phyloP scores from a whole-genome alignment of 1,284 basidiomycete species.

The Ceraceosorus guamensis region DNA sequence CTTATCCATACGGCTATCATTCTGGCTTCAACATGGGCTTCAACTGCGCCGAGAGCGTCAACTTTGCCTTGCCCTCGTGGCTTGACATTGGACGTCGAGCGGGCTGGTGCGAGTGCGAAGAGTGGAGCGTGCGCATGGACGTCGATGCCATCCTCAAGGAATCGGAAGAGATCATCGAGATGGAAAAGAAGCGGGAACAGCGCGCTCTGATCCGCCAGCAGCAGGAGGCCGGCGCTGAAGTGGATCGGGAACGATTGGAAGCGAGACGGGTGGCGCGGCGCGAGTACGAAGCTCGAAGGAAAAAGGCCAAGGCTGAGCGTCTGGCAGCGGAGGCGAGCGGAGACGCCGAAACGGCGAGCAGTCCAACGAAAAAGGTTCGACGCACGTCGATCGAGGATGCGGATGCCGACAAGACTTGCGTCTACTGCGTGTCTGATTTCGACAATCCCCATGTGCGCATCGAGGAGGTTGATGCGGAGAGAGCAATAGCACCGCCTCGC shows the following conservation, averaged over 20 bases:
- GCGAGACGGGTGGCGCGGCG: slow-evolving; percentile 18
- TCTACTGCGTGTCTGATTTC: slow-evolving; percentile 46
- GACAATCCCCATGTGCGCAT: slow-evolving; percentile 10
- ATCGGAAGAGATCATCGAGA: slow-evolving; percentile 33
- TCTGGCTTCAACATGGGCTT: slow-evolving; percentile 95
- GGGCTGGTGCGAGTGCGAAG: slow-evolving; percentile 42
- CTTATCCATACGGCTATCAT: slow-evolving; percentile 85
- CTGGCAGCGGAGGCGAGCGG: slow-evolving; percentile 16
- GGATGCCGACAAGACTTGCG: slow-evolving; percentile 26
- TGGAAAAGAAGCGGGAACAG: slow-evolving; percentile 25
- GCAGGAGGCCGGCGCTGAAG: slow-evolving; percentile 52
- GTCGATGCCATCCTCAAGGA: slow-evolving; percentile 39
- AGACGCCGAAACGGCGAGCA: slow-evolving; percentile 6
- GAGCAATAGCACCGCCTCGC: background rate
- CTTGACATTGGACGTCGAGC: slow-evolving; percentile 64
- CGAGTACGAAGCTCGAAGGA: slow-evolving; percentile 15
- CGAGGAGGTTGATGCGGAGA: too few species aligned
- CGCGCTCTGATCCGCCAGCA: slow-evolving; percentile 47
- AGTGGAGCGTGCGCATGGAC: slow-evolving; percentile 45
- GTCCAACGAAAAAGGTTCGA: background rate
- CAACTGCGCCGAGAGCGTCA: slow-evolving; percentile 96
- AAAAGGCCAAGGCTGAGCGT: slow-evolving; percentile 18
- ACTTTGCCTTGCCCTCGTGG: slow-evolving; percentile 95
- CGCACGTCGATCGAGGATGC: background rate
- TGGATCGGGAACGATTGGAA: slow-evolving; percentile 4